Conservation (phyloP, 441 rosid genomes). For the Erysimum cheiri region DNA sequence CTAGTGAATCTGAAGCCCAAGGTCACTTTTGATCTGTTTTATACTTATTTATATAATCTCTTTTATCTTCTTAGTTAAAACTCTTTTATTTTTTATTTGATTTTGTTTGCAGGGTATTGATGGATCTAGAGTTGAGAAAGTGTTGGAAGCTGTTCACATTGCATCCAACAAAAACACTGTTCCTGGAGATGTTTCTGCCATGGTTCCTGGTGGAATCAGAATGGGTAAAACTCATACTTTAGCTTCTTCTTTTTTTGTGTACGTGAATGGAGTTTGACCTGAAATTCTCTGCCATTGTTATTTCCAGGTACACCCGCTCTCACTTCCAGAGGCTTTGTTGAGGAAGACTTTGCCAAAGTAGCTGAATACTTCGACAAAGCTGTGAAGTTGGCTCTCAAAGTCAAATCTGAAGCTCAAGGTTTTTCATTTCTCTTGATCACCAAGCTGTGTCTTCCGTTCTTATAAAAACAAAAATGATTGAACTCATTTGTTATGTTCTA, state of each 20-base stretch:
- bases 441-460: neutral
- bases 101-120: conserved; percentile 69
- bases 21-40: conserved; percentile 49
- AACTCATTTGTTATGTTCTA: conserved; percentile 25
- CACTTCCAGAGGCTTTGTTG: conserved; percentile 89
- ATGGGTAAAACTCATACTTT: conserved; percentile 65
- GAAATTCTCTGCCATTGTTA: conserved; percentile 33
- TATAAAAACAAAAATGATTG: conserved; percentile 6
- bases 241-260: neutral
- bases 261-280: neutral
- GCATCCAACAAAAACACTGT: conserved; percentile 99
- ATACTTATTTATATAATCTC: conserved; percentile 5
- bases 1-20: conserved; percentile 88
- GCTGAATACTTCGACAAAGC: conserved; percentile 87
- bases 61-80: neutral
- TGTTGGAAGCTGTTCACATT: conserved; percentile 92
- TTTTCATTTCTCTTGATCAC: conserved; percentile 25
- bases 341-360: conserved; percentile 89
- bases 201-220: conserved; percentile 99
- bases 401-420: conserved; percentile 87
- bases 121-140: conserved; percentile 98
- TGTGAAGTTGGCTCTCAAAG: conserved; percentile 68
- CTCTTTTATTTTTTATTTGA: neutral
- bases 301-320: conserved; percentile 86
- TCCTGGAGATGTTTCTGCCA: conserved; percentile 98